A percentile compares a stretch with the other conserved stretches of the same genome.
Conservation (phyloP, 495 filamentous ascomycete genomes). For the Neurospora hispaniola region DNA sequence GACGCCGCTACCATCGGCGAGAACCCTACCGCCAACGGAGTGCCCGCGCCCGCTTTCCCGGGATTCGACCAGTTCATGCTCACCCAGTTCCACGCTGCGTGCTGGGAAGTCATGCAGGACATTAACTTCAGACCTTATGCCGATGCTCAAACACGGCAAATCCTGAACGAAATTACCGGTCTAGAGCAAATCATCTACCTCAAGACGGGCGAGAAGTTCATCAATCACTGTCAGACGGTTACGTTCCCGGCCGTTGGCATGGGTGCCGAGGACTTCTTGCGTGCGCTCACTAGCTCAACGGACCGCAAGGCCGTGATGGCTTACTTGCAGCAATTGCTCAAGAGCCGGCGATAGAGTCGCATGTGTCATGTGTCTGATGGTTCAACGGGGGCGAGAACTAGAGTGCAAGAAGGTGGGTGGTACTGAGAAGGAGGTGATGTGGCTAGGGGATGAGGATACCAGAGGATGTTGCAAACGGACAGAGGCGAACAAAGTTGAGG, state of each 20-base stretch:
- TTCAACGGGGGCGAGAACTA: background rate
- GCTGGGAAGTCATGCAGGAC: slow-evolving; percentile 73
- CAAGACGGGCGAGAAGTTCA: slow-evolving; percentile 61
- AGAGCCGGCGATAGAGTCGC: slow-evolving; percentile 21
- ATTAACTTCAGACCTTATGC: slow-evolving; percentile 60
- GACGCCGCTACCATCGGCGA: slow-evolving; percentile 49
- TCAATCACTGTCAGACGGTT: slow-evolving; percentile 35
- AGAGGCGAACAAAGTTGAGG: background rate
- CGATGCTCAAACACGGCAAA: slow-evolving; percentile 76
- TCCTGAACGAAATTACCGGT: slow-evolving; percentile 71
- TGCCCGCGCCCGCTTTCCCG: slow-evolving; percentile 47
- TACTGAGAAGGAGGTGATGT: background rate
- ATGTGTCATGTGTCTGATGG: background rate
- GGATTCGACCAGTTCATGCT: slow-evolving; percentile 93
- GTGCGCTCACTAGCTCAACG: slow-evolving; percentile 35
- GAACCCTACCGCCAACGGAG: slow-evolving; percentile 30
- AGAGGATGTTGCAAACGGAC: background rate
- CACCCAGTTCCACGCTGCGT: slow-evolving; percentile 71
- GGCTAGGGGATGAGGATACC: background rate
- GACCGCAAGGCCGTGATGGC: slow-evolving; percentile 39
- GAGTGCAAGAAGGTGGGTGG: background rate
- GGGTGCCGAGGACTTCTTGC: slow-evolving; percentile 38
- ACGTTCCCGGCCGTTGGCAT: slow-evolving; percentile 40
- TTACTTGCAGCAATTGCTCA: slow-evolving; percentile 36
- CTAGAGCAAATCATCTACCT: slow-evolving; percentile 79